Base-by-base conservation (phyloP, 2,329 filamentous ascomycete species). In the Fusarium setosum region DNA sequence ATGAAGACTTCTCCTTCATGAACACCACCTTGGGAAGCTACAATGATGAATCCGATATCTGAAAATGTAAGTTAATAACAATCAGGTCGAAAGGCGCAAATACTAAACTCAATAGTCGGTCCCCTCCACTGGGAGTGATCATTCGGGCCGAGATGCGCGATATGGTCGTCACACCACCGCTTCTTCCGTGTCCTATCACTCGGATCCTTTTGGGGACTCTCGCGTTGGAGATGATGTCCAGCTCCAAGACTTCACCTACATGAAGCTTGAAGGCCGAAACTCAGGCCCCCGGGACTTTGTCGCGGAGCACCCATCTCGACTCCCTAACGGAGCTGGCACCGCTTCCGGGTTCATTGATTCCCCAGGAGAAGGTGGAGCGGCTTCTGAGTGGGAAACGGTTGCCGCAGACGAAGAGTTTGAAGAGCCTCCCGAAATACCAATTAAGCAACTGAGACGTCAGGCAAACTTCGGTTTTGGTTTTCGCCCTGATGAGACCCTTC, bases 331-430 rank as follows among this genome's bases (percentile, higher is more conserved):
- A 26, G 18, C 31, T 9, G 31, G 23, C 3, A 47, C 12, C n/a
- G 42, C 29, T 3, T 45, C 4, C 12, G 40, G 35, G 40, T 18
- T 7, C 24, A 38, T 2, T 20, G 53, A 45, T 5, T 47, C 55
- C 1, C 52, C 50, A 3, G 61, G 60, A 18, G 58, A 68, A 15
- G 71, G 74, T 17, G 64, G 64, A 32, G 59, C 63, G 5, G 49
- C 50, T 45, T 76, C 75, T 3, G 73, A 75, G 20, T 76, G 73
- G 74, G 75, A 76, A 47, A 75, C 74, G 1, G 61, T 75, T 13
- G 70, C 65, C 21, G 60, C 56, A 20, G 72, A 74, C 9, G 73
- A 75, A 11, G 73, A 72, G 20, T 60, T 56, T 49, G 64, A 65
- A 24, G 53, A 47, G 3, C 37, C 20, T 17, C 56, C 50, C 24